Conservation (phyloP, 2,329 filamentous ascomycete species). For the Volutella citrinella region DNA sequence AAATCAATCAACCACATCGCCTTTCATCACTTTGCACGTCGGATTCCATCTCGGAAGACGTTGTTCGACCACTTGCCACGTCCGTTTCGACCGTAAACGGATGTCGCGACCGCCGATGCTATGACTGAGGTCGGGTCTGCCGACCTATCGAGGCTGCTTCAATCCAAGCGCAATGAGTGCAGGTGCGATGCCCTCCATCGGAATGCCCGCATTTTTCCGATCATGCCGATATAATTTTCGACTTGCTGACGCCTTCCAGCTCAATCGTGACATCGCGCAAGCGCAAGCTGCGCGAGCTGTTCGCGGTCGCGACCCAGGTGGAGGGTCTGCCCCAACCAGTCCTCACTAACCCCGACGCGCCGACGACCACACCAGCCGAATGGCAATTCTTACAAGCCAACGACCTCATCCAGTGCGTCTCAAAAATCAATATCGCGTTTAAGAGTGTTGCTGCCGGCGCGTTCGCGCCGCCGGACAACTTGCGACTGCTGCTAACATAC, state of each 20-base stretch:
- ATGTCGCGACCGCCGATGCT: conserved; percentile 67
- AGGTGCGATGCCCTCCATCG: conserved; percentile 47
- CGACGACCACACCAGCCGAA: conserved; percentile 49
- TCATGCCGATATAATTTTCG: conserved; percentile 42
- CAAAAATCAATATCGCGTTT: conserved; percentile 11
- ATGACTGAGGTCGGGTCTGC: conserved; percentile 68
- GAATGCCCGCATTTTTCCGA: conserved; percentile 51
- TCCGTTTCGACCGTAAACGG: conserved; percentile 65
- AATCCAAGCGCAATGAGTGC: conserved; percentile 61
- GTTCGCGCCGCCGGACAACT: conserved; percentile 12
- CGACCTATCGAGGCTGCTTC: conserved; percentile 65
- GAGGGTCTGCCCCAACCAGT: conserved; percentile 58
- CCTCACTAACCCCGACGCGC: conserved; percentile 56
- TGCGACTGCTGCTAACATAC: conserved; percentile 19
- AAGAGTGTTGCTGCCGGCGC: conserved; percentile 14
- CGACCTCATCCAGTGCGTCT: conserved; percentile 59
- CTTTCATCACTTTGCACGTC: conserved; percentile 30
- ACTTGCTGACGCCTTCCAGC: conserved; percentile 48
- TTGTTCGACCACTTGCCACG: conserved; percentile 30
- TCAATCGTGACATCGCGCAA: conserved; percentile 80
- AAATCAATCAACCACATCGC: conserved; percentile 31
- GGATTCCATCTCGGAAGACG: conserved; percentile 28
- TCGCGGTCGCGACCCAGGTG: conserved; percentile 70
- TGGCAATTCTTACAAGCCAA: conserved; percentile 53
- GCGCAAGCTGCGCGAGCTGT: conserved; percentile 87